Evolutionary conservation across 331 rosid genomes (phyloP).

Genomic region (Saraca asoca): DNA sequence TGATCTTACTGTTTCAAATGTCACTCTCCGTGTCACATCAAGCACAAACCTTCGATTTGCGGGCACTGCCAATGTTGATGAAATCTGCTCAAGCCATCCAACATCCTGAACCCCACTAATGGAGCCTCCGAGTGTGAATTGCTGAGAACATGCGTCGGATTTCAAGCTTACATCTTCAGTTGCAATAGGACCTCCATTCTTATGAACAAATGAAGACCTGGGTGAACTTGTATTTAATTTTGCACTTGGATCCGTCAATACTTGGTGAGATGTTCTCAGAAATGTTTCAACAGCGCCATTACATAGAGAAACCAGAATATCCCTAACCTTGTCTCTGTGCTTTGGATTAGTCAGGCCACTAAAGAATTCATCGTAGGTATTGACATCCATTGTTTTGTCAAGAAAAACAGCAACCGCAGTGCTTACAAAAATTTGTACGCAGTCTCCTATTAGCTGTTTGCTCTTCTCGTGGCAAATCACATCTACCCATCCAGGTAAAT

Average conservation of each 20-base stretch:
- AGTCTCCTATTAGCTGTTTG: slow-evolving; percentile 58
- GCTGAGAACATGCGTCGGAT: slow-evolving; percentile 41
- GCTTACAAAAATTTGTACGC: slow-evolving; percentile 70
- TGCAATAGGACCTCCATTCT: slow-evolving; percentile 30
- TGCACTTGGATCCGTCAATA: slow-evolving; percentile 48
- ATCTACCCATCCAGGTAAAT: slow-evolving; percentile 54
- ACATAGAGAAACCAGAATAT: slow-evolving; percentile 60
- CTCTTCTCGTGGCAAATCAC: slow-evolving; percentile 54
- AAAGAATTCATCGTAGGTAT: slow-evolving; percentile 71
- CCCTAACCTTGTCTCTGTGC: slow-evolving; percentile 63
- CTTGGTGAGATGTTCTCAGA: slow-evolving; percentile 80
- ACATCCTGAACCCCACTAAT: slow-evolving; percentile 37
- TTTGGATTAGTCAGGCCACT: slow-evolving; percentile 77
- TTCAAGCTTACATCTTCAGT: slow-evolving; percentile 35
- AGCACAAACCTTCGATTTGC: slow-evolving; percentile 69
- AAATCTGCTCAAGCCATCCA: slow-evolving; percentile 69
- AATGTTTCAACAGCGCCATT: slow-evolving; percentile 89
- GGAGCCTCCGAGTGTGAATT: slow-evolving; percentile 32
- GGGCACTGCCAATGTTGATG: slow-evolving; percentile 75
- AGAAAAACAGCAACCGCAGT: slow-evolving; percentile 84
- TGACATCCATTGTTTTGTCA: slow-evolving; percentile 80
- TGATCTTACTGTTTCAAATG: slow-evolving; percentile 71
- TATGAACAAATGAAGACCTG: slow-evolving; percentile 38
- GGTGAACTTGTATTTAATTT: slow-evolving; percentile 29
- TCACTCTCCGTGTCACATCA: slow-evolving; percentile 84